Base-by-base conservation (phyloP, 2,329 filamentous ascomycete species). In the Metarhizium anisopliae region DNA sequence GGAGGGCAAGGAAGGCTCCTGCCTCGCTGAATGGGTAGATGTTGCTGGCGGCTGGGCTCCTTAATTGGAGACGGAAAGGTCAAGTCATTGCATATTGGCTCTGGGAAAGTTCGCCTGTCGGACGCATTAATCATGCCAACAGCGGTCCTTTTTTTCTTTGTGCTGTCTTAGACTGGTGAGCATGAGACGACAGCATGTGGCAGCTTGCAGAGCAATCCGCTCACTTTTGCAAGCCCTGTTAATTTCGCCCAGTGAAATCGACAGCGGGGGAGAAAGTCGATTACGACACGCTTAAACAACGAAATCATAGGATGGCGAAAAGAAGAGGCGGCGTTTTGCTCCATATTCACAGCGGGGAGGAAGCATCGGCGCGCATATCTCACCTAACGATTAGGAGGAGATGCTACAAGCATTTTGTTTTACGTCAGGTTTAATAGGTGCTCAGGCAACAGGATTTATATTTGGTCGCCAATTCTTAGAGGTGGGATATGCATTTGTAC, bases 1-100 rank as follows among this genome's bases (percentile, higher is more conserved):
- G 30, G 94, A 99, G 75, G 92, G 91, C 71, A 99, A 97, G 73
- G 89, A 95, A 69, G 94, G 94, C 59, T 96, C 90, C 63, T 99
- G 94, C 74, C 78, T 96, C 56, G 82, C 90, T 10, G 91, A 99
- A 73, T 99, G 94, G 94, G 94, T 99, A 14, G 90, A 96, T 58
- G 91, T 96, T 64, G 93, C 92, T 51, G 94, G 94, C 63, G 94
- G 94, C 58, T 99, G 92, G 90, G 84, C 89, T 59, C 73, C 75
- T 53, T 77, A 68, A 25, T 43, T 53, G 47, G 43, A 20, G 43
- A 11, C n/a, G 2, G 7, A 25, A n/a, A 25, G 18, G n/a, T 29
- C 25, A 16, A 49, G 14, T 4, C 45, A 49, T 30, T 30, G 25
- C 45, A 16, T 14, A 30, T 14, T 16, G 25, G 14, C 45, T 30